Evolutionary conservation across 169 alveolate species (phyloP), one percentile per base, ranked within the genome.

Genomic region (Cryptosporidium andersoni): DNA sequence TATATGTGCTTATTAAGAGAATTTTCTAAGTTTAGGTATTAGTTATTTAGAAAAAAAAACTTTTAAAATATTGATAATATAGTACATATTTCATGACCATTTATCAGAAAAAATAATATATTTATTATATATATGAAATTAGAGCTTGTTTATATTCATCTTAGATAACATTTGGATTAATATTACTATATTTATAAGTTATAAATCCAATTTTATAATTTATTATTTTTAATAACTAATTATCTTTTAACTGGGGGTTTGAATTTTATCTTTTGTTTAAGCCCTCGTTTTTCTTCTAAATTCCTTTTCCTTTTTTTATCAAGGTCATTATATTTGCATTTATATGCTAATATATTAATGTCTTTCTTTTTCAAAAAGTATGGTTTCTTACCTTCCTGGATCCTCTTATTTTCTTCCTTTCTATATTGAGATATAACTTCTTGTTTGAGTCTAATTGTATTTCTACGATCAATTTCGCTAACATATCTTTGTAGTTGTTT

Each of bases 381-480:
- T 45, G 85, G 85, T 58, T 74, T 74, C 14, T 74, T 74, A 12
- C 85, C 85, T 6, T 64, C 7, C 9, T 74, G 64, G 60, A 74
- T 25, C 34, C 60, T 74, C 2, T 49, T 40, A 58, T 74, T 66
- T 58, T 74, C 85, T 58, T 56, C 51, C 62, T 74, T 74, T 56
- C 85, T 53, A 47, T 74, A 58, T 43, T 37, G 43, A 4, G 85
- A 74, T 8, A 74, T 74, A 3, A 68, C 37, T 74, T 74, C 40
- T 34, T 74, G 85, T 43, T 42, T 74, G 2, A 74, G 58, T 8
- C 14, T 58, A 34, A 74, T 48, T 14, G 55, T 74, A 58, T 58
- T 74, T 58, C 85, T 40, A 55, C 51, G 67, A 74, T 74, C 49
- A 45, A 36, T 74, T 74, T 74, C 85, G n/a, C 74, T 43, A 36